A percentile compares a stretch with the other conserved stretches of the same genome.
These are phyloP conservation scores for Solanum ossicruentum DNA, from an alignment of 257 asterid genomes.

Conservation along the genomic window DNA sequence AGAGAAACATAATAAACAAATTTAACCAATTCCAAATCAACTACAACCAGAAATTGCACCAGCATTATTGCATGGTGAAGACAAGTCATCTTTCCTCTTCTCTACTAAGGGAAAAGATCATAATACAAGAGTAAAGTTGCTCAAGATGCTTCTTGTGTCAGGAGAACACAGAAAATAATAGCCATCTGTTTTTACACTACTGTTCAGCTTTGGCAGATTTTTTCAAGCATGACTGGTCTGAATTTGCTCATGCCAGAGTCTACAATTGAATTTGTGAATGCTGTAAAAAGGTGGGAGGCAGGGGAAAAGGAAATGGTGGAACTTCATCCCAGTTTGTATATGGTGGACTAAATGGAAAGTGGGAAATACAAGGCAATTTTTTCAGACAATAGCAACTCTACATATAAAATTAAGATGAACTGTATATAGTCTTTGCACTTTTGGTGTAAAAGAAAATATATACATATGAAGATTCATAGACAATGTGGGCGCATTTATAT, in stretches of 20 bases:
- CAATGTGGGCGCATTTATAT: background rate
- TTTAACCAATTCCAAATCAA: background rate
- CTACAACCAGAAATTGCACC: background rate
- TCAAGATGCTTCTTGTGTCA: background rate
- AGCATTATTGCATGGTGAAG: background rate
- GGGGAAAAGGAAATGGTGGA: background rate
- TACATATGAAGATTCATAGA: background rate
- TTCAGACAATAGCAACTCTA: background rate
- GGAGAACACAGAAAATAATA: background rate
- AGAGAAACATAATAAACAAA: background rate
- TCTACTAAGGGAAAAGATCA: background rate
- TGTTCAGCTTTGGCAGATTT: background rate
- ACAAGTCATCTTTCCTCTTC: background rate
- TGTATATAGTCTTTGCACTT: background rate
- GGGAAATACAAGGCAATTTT: background rate
- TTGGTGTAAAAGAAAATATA: background rate
- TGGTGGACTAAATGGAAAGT: background rate
- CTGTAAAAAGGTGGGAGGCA: background rate
- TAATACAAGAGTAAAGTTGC: background rate
- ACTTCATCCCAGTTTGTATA: background rate
- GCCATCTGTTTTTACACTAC: background rate
- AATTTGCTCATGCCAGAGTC: background rate
- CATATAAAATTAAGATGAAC: background rate
- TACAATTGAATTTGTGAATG: background rate
- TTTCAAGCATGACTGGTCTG: background rate